Base-by-base conservation (phyloP, 1,284 basidiomycete species). In the Trichosporon asahii region DNA sequence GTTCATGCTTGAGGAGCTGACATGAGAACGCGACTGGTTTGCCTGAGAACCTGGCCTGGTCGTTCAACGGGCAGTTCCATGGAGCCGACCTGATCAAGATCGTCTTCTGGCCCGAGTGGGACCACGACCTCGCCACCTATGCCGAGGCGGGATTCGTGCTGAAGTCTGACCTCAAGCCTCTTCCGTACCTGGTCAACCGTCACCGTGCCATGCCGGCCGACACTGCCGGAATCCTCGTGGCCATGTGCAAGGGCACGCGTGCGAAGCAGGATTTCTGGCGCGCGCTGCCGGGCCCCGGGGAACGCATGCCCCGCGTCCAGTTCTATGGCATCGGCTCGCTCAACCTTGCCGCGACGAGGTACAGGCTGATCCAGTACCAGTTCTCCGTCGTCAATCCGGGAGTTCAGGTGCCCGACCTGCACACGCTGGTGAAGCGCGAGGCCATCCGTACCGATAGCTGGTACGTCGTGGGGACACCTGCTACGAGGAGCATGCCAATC, bases 81-180 rank as follows among this genome's bases (percentile, higher is more conserved):
- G 44, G 18, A 1, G 64, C 64, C 11, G 8, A 44, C 29, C 3
- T 15, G 3, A 21, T 65, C 40, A 65, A 65, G 44, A 29, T 33
- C 23, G 40, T 65, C 27, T 53, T 65, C 25, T 65, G 64, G 64
- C 44, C 44, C 18, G 64, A 53, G 33, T 65, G 64, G 64, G 64
- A 65, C 44, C 18, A 23, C 21, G 21, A 21, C 18, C 15, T 53
- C 8, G 18, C 46, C n/a, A 5, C n/a, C 7, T 1, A 23, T 3
- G 18, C 3, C 6, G 46, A 53, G 46, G 46, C 46, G 2, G 15
- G 46, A 1, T 15, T n/a, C 18, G 8, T 23, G 2, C 46, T 53
- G 4, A 21, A 3, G 6, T 18, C n/a, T 5, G 46, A 23, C 2
- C 5, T 23, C 6, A 11, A 5, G 7, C 46, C 46, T 1, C 21